Evolutionary conservation across 805 yeast genomes (phyloP).

Genomic region (Pichia exigua): DNA sequence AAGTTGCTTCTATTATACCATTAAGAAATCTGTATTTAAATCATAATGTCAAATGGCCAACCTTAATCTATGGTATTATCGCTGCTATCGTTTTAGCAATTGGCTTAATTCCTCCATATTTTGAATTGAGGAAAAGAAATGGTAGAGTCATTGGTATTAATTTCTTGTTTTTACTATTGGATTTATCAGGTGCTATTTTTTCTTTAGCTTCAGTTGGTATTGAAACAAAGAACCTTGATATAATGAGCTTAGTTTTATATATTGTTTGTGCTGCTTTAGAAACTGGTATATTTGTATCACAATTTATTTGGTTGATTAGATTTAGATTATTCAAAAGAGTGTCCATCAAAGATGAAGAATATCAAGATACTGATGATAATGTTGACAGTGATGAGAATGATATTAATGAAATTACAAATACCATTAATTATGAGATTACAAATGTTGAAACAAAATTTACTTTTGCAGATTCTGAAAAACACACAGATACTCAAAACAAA

Average conservation of each 20-base stretch:
- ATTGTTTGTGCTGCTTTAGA: conserved; percentile 68
- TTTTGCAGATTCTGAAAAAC: not conserved
- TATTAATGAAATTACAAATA: not conserved
- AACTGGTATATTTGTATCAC: conserved; percentile 67
- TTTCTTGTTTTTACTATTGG: conserved; percentile 42
- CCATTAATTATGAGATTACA: not conserved
- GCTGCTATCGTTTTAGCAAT: conserved; percentile 38
- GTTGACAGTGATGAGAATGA: not conserved
- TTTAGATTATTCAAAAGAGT: conserved; percentile 22
- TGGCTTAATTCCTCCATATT: conserved; percentile 50
- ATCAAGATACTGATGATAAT: not conserved
- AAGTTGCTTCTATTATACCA: conserved; percentile 43
- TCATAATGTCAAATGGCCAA: conserved; percentile 38
- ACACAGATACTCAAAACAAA: not conserved
- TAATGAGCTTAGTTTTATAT: conserved; percentile 75
- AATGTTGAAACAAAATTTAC: not conserved
- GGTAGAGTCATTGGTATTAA: conserved; percentile 52
- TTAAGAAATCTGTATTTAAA: conserved; percentile 35
- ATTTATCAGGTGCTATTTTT: conserved; percentile 48
- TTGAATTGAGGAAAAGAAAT: conserved; percentile 41
- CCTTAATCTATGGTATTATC: conserved; percentile 34
- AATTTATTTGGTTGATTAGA: conserved; percentile 58
- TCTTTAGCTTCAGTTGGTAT: conserved; percentile 56
- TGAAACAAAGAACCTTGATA: conserved; percentile 46
- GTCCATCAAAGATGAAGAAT: not conserved